Evolutionary conservation across 225 moss, liverwort and hornwort genomes (phyloP).

Genomic region (Straminergon stramineum): DNA sequence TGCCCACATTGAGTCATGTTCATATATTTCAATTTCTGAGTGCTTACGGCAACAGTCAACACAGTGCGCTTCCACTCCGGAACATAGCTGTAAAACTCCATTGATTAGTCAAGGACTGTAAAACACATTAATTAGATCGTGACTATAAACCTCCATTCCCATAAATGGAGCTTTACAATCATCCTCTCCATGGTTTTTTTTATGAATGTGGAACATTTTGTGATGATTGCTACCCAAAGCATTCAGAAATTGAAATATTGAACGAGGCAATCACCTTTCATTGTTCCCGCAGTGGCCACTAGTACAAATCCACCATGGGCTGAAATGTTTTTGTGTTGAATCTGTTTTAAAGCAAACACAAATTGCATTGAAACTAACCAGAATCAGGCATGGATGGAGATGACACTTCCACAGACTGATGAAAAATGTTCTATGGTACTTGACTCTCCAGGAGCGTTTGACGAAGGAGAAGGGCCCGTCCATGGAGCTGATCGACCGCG

Average conservation of each 20-base stretch:
- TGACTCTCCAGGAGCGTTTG: constrained; percentile 44
- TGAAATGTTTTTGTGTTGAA: not conserved
- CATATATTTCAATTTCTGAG: not conserved
- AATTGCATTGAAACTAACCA: not conserved
- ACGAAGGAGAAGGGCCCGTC: constrained; percentile 66
- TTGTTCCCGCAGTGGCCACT: not conserved
- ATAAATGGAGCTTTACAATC: not conserved
- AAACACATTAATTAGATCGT: no score
- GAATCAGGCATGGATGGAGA: not conserved
- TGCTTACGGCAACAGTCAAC: not conserved
- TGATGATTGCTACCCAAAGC: not conserved
- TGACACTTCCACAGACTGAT: not conserved
- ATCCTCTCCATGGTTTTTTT: not conserved
- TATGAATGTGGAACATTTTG: not conserved
- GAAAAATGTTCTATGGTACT: not conserved
- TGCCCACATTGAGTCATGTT: not conserved
- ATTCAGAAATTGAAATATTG: not conserved
- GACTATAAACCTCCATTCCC: not conserved
- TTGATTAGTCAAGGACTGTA: not conserved
- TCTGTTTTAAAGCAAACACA: not conserved
- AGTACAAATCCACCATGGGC: not conserved
- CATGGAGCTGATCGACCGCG: constrained; percentile 80
- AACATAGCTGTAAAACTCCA: not conserved
- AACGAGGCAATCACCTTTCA: not conserved
- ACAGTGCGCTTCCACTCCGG: not conserved